Percentiles rank a stretch among this genome's conserved stretches.
These are phyloP conservation scores for Colletotrichum somersetense DNA, from an alignment of 2,329 filamentous ascomycete species.

Conservation along the genomic window DNA sequence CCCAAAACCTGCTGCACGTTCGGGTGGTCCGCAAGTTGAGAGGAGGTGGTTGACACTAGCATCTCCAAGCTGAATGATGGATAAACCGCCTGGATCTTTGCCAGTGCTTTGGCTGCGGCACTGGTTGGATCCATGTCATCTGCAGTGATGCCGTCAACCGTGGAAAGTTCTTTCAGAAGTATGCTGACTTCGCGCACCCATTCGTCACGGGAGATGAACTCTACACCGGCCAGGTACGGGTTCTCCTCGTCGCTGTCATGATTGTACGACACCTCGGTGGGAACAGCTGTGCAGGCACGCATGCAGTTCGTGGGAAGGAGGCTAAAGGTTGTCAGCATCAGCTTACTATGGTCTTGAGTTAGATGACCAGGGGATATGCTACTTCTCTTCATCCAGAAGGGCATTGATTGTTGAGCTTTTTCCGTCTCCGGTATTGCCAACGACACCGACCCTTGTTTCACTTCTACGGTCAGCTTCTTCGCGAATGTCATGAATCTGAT, in stretches of 20 bases:
- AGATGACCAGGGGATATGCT: not conserved
- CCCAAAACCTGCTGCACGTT: not conserved
- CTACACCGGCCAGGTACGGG: constrained; percentile 66
- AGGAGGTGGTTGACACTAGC: not conserved
- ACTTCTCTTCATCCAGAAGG: constrained; percentile 4
- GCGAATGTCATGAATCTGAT: not conserved
- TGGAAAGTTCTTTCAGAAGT: constrained; percentile 61
- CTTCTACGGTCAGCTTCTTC: not conserved
- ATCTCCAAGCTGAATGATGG: constrained; percentile 44
- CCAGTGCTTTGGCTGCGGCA: constrained; percentile 56
- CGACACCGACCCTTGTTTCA: constrained; percentile 2
- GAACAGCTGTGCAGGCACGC: constrained; percentile 71
- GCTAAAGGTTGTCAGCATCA: constrained; percentile 44
- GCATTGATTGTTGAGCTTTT: constrained; percentile 28
- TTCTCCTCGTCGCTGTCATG: constrained; percentile 51
- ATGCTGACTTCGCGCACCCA: constrained; percentile 66
- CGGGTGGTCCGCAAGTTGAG: not conserved
- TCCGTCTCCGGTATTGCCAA: constrained; percentile 30
- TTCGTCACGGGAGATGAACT: constrained; percentile 65
- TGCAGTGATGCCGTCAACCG: constrained; percentile 50
- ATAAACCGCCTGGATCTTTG: constrained; percentile 62
- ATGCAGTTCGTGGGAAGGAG: constrained; percentile 61
- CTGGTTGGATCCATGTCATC: not conserved
- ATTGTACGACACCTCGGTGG: constrained; percentile 72
- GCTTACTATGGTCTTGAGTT: not conserved